phyloP scores from a whole-genome alignment of 208 protist genomes.

The Acanthamoeba lenticulata region DNA sequence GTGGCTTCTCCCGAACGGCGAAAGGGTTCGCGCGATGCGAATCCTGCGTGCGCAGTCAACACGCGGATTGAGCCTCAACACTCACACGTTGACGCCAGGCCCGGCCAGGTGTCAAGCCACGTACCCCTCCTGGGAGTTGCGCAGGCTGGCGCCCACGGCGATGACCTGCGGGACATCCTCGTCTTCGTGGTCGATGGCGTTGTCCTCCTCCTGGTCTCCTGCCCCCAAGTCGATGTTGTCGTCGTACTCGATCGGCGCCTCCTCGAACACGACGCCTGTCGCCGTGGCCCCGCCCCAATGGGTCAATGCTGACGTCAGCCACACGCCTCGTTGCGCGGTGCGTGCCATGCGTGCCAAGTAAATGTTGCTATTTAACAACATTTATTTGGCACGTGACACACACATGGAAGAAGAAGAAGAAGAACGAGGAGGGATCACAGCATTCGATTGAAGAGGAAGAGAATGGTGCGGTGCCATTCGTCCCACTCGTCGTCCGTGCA shows the following conservation, averaged over 20 bases:
- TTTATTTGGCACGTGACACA: neutral
- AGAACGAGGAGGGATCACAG: neutral
- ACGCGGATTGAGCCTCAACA: neutral
- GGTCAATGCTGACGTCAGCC: neutral
- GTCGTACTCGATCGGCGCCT: neutral
- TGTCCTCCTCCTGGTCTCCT: neutral
- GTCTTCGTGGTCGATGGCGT: neutral
- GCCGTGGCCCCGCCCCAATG: neutral
- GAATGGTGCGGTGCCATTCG: neutral
- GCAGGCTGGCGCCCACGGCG: constrained; percentile 14
- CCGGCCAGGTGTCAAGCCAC: neutral
- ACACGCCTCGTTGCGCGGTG: neutral
- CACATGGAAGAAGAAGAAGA: neutral
- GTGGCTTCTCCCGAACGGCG: neutral
- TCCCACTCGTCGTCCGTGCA: neutral
- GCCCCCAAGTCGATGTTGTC: too few species aligned
- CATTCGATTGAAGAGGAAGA: neutral
- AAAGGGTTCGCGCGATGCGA: neutral
- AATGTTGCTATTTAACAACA: neutral
- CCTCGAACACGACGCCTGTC: neutral
- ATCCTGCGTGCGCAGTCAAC: neutral
- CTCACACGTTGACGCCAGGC: neutral
- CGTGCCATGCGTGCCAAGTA: neutral
- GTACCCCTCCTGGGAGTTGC: neutral
- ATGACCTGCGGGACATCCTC: neutral